phyloP scores from a whole-genome alignment of 768 basidiomycete genomes.

The Leccinum longicurvipes region DNA sequence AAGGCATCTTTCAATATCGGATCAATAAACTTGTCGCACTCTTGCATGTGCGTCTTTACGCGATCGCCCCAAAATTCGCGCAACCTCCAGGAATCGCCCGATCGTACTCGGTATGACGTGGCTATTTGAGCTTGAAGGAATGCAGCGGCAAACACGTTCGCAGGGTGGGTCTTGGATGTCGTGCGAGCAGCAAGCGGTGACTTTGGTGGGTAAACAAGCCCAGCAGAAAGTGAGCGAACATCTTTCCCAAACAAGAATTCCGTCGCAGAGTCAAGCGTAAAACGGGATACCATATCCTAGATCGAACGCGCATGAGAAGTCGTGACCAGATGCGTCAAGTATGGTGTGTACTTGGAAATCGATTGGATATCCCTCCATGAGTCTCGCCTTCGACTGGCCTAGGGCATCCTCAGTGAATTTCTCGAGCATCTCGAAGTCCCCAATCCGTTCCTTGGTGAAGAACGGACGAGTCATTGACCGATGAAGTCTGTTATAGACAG shows the following conservation, averaged over 20 bases:
- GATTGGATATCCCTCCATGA: constrained; percentile 45
- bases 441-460: constrained; percentile 52
- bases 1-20: constrained; percentile 51
- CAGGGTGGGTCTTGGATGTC: constrained; percentile 28
- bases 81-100: constrained; percentile 49
- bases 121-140: constrained; percentile 48
- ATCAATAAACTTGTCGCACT: constrained; percentile 50
- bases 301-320: background rate
- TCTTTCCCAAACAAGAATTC: constrained; percentile 55
- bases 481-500: background rate
- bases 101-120: constrained; percentile 37
- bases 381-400: constrained; percentile 40
- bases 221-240: constrained; percentile 45
- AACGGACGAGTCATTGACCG: constrained; percentile 51
- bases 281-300: constrained; percentile 52
- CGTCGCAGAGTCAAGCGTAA: constrained; percentile 58
- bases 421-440: constrained; percentile 54
- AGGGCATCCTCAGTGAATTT: constrained; percentile 48
- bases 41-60: constrained; percentile 40
- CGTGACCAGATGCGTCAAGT: background rate
- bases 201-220: constrained; percentile 45
- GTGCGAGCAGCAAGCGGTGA: constrained; percentile 10
- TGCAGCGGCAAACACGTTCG: constrained; percentile 43
- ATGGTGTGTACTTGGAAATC: constrained; percentile 48
- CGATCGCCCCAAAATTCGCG: constrained; percentile 51